These are phyloP conservation scores for Lentinus tigrinus DNA, from an alignment of 768 basidiomycete genomes.

Conservation along the genomic window DNA sequence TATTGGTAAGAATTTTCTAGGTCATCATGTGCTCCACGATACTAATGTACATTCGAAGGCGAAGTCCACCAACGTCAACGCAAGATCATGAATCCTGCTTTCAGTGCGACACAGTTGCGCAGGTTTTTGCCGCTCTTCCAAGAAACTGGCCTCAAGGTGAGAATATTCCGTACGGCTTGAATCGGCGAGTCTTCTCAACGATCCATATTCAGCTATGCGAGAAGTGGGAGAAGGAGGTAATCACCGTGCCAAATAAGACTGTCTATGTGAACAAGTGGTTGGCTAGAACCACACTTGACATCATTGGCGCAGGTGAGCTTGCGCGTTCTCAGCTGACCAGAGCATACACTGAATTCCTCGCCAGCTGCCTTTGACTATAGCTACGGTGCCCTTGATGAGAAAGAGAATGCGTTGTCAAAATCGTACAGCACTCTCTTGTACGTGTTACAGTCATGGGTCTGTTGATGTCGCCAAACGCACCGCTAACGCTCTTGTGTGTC, in stretches of 20 bases:
- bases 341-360: not conserved
- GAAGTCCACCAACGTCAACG: not conserved
- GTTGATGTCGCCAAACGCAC: not conserved
- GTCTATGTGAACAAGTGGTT: not conserved
- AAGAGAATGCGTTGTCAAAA: conserved; percentile 2
- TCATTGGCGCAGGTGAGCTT: conserved; percentile 2
- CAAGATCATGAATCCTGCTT: conserved; percentile 7
- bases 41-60: not conserved
- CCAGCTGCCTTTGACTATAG: conserved; percentile 7
- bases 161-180: no score
- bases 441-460: not conserved
- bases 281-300: not conserved
- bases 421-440: conserved; percentile 15
- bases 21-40: not conserved
- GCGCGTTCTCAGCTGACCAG: no score
- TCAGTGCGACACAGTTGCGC: not conserved
- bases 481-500: not conserved
- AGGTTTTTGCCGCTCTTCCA: not conserved
- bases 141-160: not conserved
- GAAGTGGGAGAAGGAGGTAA: not conserved
- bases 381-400: conserved; percentile 5
- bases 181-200: no score
- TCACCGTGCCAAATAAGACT: not conserved
- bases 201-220: not conserved
- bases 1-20: not conserved